These are phyloP conservation scores for Cladophialophora chaetospira DNA, from an alignment of 2,329 filamentous ascomycete species.

Conservation along the genomic window DNA sequence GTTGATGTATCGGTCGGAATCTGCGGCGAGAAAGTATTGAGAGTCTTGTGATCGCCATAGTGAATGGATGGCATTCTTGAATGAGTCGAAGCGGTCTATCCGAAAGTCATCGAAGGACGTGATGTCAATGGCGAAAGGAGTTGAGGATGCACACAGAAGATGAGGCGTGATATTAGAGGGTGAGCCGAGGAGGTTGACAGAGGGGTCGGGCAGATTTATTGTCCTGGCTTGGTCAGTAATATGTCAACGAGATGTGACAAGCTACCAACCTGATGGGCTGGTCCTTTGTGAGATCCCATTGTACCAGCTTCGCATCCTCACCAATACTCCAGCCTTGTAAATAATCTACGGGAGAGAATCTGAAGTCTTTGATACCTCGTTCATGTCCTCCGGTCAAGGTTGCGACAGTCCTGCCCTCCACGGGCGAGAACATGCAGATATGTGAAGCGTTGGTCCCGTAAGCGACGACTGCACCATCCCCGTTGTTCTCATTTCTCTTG, in stretches of 20 bases:
- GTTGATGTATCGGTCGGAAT: slow-evolving; percentile 54
- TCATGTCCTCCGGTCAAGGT: slow-evolving; percentile 50
- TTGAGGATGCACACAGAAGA: slow-evolving; percentile 54
- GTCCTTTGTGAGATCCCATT: slow-evolving; percentile 53
- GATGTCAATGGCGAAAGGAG: slow-evolving; percentile 49
- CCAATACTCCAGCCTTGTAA: slow-evolving; percentile 57
- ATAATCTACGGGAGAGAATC: slow-evolving; percentile 53
- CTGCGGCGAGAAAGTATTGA: slow-evolving; percentile 51
- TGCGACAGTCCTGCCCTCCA: slow-evolving; percentile 50
- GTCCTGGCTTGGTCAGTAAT: slow-evolving; percentile 37
- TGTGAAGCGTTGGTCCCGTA: slow-evolving; percentile 53
- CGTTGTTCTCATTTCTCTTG: slow-evolving; percentile 46
- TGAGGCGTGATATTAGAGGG: slow-evolving; percentile 45
- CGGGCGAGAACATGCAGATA: slow-evolving; percentile 53
- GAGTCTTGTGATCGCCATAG: slow-evolving; percentile 43
- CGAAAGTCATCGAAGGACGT: slow-evolving; percentile 41
- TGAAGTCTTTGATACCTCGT: slow-evolving; percentile 53
- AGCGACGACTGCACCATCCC: slow-evolving; percentile 50
- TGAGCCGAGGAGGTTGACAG: slow-evolving; percentile 45
- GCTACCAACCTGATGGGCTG: slow-evolving; percentile 46
- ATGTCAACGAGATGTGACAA: background rate
- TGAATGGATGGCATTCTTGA: slow-evolving; percentile 52
- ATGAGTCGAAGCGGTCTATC: slow-evolving; percentile 50
- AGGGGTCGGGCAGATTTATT: slow-evolving; percentile 47
- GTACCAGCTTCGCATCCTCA: slow-evolving; percentile 54